Evolutionary conservation across 108 stramenopile species (phyloP), one percentile per base, ranked within the genome.

Genomic region (Cyclotella baltica): DNA sequence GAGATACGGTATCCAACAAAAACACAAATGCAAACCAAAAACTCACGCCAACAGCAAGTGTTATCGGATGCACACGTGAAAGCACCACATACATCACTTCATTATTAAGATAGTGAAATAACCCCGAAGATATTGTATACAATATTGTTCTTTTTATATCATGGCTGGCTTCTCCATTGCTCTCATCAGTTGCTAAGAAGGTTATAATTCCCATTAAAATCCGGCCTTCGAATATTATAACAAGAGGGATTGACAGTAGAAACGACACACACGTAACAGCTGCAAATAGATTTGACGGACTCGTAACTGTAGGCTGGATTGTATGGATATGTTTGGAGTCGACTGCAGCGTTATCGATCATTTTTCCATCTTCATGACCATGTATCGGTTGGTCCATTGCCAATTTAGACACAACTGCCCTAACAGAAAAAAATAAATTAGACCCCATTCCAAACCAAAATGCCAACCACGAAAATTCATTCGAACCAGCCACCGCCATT

Each of bases 21-120:
- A n/a, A n/a, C n/a, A n/a, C n/a, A n/a, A n/a, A n/a, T n/a, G n/a
- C n/a, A n/a, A n/a, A n/a, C n/a, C n/a, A n/a, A n/a, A n/a, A n/a
- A n/a, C n/a, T n/a, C n/a, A n/a, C n/a, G 59, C 90, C 92, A 4
- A 93, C 90, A 15, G 92, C 92, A 18, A 89, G 73, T 22, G 92
- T 92, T 15, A 92, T 85, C 3, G 92, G 92, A 72, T 90, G 86
- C 19, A 93, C 91, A 11, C 72, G 64, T 3, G 76, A 78, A 18
- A 93, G 68, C 18, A 87, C 83, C 28, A 88, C 70, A 50, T 90
- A 91, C 90, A 91, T 91, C 6, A 91, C 91, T 84, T 92, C 89
- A 67, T 92, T 92, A 74, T 92, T 90, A 25, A 89, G 76, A 75
- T 91, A 91, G 59, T 90, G 90, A 36, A 88, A 88, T 0, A 90